Evolutionary conservation across 768 basidiomycete species (phyloP), one percentile per base, ranked within the genome.

Genomic region (Mycena rebaudengoi): DNA sequence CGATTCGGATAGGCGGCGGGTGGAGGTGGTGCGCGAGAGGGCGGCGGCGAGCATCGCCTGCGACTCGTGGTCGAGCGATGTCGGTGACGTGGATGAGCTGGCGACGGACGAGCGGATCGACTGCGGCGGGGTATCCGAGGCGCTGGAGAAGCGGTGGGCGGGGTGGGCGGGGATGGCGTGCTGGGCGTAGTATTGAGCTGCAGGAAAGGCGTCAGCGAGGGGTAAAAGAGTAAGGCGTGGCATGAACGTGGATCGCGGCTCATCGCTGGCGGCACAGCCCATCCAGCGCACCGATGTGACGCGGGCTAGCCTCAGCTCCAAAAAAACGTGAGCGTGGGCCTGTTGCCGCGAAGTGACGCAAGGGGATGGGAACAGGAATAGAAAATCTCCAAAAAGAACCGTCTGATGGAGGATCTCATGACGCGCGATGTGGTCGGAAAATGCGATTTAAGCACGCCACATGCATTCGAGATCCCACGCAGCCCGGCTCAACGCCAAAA

Each of bases 1-100:
- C 25, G 90, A 88, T 65, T 95, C 93, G 7, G 88, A 87, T 5
- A 91, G 94, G 60, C 88, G 85, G 45, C 92, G 79, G n/a, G 18
- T 25, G 23, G 25, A 23, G 44, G 18, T 23, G 13, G 14, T 21
- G 23, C 20, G 44, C 29, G 52, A 20, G 33, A 20, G 25, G 20
- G 80, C 78, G 30, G 83, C 80, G n/a, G 74, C 26, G 35, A 41
- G 76, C 16, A 79, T 77, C 7, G 80, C 76, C 13, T 60, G 21
- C 33, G 33, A 11, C 71, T 75, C 57, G 33, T 80, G 79, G 63
- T 81, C 78, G 46, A 78, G 74, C 13, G 82, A 82, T 5, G 77
- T 70, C 23, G 84, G 82, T 45, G 85, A 83, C 44, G 63, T 64
- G 23, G 63, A 65, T 54, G 80, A 75, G 66, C 77, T 82, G 43